These are phyloP conservation scores for Hirsutella thompsonii DNA, from an alignment of 2,329 filamentous ascomycete genomes.

Conservation along the genomic window DNA sequence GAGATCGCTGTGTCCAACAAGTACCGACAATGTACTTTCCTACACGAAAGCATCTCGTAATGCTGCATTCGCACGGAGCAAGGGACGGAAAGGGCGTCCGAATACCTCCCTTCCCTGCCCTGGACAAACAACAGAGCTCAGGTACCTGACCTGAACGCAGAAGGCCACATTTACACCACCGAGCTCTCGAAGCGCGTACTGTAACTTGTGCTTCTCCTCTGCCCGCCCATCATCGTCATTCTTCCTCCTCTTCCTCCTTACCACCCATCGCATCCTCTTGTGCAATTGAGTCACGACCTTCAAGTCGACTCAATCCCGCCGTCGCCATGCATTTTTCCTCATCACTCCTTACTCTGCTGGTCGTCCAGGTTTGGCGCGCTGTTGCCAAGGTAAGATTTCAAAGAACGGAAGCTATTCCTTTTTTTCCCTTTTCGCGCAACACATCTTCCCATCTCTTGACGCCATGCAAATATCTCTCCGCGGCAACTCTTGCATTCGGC, in stretches of 20 bases:
- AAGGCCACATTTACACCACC: not conserved
- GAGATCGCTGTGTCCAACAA: too few relatives aligned
- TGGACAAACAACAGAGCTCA: too few relatives aligned
- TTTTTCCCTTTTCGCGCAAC: not conserved
- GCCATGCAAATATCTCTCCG: too few relatives aligned
- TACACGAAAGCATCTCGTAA: too few relatives aligned
- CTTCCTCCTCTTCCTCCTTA: not conserved
- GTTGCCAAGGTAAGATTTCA: conserved; percentile 44
- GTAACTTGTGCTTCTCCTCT: not conserved
- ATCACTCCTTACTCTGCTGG: conserved; percentile 58
- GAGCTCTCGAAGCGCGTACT: too few relatives aligned
- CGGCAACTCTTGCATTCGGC: not conserved
- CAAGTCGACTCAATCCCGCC: not conserved
- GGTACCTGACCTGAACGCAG: not conserved
- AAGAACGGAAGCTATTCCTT: not conserved
- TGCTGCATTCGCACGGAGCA: too few relatives aligned
- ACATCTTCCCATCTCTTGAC: not conserved
- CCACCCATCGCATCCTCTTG: not conserved
- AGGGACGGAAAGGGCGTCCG: too few relatives aligned
- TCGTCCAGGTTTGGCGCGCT: conserved; percentile 53
- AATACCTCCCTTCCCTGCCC: too few relatives aligned
- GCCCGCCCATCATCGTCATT: not conserved
- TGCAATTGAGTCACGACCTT: not conserved
- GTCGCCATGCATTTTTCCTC: conserved; percentile 59
- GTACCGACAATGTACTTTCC: too few relatives aligned